Base-by-base conservation (phyloP, 75 land plant genomes). In the Pinus albicaulis region DNA sequence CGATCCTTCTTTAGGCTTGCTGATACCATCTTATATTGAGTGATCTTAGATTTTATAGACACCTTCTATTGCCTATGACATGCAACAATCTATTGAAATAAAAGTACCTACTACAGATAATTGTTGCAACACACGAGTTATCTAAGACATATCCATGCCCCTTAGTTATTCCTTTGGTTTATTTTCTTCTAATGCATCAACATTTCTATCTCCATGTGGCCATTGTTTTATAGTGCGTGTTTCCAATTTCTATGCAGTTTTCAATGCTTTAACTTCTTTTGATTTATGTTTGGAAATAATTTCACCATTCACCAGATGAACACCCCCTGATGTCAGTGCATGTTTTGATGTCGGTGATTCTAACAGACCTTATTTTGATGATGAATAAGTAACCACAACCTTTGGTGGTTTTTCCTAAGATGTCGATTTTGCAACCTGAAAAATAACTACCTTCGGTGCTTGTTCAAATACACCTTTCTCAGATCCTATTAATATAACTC, bases 401-500 rank as follows among this genome's bases (percentile, higher is more conserved):
- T 64, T 64, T 7, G 31, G 17, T 64, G 68, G 68, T 28, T 17
- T 16, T 36, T 64, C 31, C 68, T 64, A 38, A 64, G 28, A 15
- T 17, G 38, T 20, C 24, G 38, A 16, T 64, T 64, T 38, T 28
- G 68, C 36, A 31, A 64, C 38, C 68, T 14, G 38, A 6, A 38
- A 64, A 64, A 64, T 7, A 64, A 16, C 68, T 31, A 5, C 68
- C 68, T 26, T 63, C 28, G 66, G 28, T 63, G 66, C 66, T 63
- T 63, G 36, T 17, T 63, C 66, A 36, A 63, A 63, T 26, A 63
- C 15, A 63, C 16, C 31, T 63, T 63, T 63, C 66, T 63, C 66
- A 26, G 66, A 63, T 28, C 36, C 19, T 28, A 7, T 36, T 16
- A 23, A 15, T 14, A 26, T 63, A 63, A 28, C 34, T 34, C 66